phyloP scores from a whole-genome alignment of 176 grass and related monocot species.

The Musa beccarii region DNA sequence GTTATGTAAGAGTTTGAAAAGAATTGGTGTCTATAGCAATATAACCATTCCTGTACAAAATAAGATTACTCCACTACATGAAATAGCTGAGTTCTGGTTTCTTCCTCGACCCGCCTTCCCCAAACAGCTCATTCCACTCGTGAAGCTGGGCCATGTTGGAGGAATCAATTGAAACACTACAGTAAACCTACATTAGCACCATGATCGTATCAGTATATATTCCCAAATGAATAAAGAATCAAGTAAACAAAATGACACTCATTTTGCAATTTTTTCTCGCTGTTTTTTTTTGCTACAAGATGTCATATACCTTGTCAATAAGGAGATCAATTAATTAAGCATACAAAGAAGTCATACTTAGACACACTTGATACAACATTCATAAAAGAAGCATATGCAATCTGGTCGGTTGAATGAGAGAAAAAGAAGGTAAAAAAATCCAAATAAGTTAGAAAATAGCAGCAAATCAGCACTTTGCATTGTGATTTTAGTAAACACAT shows the following conservation, averaged over 20 bases:
- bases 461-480: no score
- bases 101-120: conserved; percentile 93
- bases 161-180: conserved; percentile 84
- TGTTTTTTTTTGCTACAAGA: no score
- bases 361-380: background rate
- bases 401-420: no score
- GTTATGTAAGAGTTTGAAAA: no score
- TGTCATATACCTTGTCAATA: no score
- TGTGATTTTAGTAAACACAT: no score
- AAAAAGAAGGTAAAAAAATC: no score
- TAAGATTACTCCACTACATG: conserved; percentile 48
- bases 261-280: no score
- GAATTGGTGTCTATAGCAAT: no score
- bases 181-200: conserved; percentile 50
- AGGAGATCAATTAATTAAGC: no score
- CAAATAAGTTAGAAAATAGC: no score
- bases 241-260: background rate
- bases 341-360: no score
- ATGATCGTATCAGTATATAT: background rate
- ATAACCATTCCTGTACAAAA: conserved; percentile 12
- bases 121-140: conserved; percentile 87
- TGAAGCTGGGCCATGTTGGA: conserved; percentile 77
- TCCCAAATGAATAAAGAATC: background rate
- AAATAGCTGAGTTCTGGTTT: conserved; percentile 89
- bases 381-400: background rate